Evolutionary conservation across 257 asterid species (phyloP).

Genomic region (Nicotiana tomentosiformis): DNA sequence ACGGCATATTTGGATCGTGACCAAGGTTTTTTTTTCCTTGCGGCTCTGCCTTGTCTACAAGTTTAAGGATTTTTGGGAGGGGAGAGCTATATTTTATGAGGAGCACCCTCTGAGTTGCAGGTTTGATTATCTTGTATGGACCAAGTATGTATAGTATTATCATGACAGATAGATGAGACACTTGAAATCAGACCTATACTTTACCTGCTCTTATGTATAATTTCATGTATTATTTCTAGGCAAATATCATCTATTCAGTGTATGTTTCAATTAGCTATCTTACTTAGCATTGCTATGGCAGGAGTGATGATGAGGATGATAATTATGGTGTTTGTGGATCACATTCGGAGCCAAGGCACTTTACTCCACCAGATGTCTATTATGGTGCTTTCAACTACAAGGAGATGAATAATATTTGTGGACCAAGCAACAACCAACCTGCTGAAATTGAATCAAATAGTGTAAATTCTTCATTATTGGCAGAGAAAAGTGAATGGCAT

Average conservation of each 20-base stretch:
- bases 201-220: neutral
- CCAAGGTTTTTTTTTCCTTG: neutral
- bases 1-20: neutral
- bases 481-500: constrained; percentile 35
- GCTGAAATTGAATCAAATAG: constrained; percentile 51
- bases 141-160: neutral
- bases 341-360: constrained; percentile 39
- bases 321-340: constrained; percentile 44
- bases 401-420: constrained; percentile 42
- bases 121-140: neutral
- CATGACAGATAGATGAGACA: neutral
- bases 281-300: constrained; percentile 17
- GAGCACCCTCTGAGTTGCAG: neutral
- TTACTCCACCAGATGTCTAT: constrained; percentile 45
- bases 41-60: neutral
- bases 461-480: constrained; percentile 33
- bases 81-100: neutral
- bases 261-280: neutral
- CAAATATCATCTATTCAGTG: neutral
- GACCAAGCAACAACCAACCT: constrained; percentile 47
- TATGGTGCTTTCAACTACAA: constrained; percentile 44
- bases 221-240: neutral
- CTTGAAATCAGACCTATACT: neutral
- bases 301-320: constrained; percentile 79
- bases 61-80: neutral